Conservation (phyloP, 306 rosid genomes). For the Cucumis hystrix region DNA sequence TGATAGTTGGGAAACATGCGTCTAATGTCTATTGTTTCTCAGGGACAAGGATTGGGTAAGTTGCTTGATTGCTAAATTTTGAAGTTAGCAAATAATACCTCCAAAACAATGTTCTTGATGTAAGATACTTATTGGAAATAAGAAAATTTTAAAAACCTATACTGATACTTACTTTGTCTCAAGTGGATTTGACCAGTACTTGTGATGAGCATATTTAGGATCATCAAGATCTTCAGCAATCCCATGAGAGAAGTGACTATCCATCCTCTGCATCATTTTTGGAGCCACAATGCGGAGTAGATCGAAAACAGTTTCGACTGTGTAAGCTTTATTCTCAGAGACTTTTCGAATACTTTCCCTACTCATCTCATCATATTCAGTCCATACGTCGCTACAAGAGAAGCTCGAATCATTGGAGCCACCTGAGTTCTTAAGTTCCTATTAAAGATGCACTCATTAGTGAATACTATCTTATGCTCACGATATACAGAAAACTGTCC, state of each 20-base stretch:
- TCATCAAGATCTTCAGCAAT: slow-evolving; percentile 66
- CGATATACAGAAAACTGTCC: background rate
- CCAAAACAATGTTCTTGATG: background rate
- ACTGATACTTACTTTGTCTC: slow-evolving; percentile 50
- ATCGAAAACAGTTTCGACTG: slow-evolving; percentile 32
- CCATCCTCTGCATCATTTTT: slow-evolving; percentile 47
- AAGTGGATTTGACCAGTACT: slow-evolving; percentile 82
- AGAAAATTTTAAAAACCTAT: background rate
- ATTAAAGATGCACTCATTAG: slow-evolving; percentile 11
- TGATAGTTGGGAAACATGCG: background rate
- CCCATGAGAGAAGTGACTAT: slow-evolving; percentile 72
- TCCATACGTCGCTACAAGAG: slow-evolving; percentile 33
- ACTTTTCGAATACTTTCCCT: slow-evolving; percentile 26
- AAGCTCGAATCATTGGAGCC: slow-evolving; percentile 19
- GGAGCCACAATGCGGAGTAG: slow-evolving; percentile 43
- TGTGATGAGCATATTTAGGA: slow-evolving; percentile 51
- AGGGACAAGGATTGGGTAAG: background rate
- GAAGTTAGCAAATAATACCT: background rate
- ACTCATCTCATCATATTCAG: slow-evolving; percentile 39
- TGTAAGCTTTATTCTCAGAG: slow-evolving; percentile 31
- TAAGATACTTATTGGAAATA: background rate
- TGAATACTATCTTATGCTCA: background rate
- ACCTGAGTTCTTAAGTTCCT: slow-evolving; percentile 23
- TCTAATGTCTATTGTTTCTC: background rate
- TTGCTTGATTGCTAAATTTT: background rate